Base-by-base conservation (phyloP, 2,329 filamentous ascomycete species). In the Aspergillus terreus region DNA sequence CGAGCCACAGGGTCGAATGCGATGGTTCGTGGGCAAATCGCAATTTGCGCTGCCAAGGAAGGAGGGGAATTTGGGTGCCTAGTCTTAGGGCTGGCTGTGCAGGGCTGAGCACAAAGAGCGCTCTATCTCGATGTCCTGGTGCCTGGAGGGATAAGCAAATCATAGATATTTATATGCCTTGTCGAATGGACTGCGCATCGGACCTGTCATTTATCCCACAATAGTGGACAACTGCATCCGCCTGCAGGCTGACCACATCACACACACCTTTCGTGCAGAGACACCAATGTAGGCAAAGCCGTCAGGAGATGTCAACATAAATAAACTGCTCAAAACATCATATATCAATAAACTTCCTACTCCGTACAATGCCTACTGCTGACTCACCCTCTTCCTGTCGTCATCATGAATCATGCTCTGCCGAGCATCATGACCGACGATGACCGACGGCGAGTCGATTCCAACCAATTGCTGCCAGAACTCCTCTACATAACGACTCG, bases 361-460 rank as follows among this genome's bases (percentile, higher is more conserved):
- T 19, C 19, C 19, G 19, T 19, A 19, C 19, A 19, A 48, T 48
- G 5, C 25, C n/a, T 38, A 3, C 35, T 38, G 35, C 35, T 38
- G 35, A 38, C 35, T 38, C 35, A 38, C 35, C 35, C 35, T 17
- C 35, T 38, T 17, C 35, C 35, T 55, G 50, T 55, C 56, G 56
- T 58, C 56, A 58, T 58, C n/a, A 58, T 58, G 56, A 58, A 57
- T 58, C 55, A 58, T 52, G 7, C 35, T n/a, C 35, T 23, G 6
- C 7, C 14, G 14, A 6, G 6, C 3, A 38, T 17, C 35, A n/a
- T 17, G 14, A n/a, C 1, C 35, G 15, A 38, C 15, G 35, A 38
- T 38, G 5, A 38, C 5, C 35, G 15, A 38, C 35, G 4, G 14
- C 10, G 35, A 17, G 35, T 38, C 14, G 14, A 38, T 11, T 38